Percentiles rank a stretch among this genome's conserved stretches.
Evolutionary conservation across 1,139 yeast species (phyloP).

Genomic region (Suhomyces chickasaworum): DNA sequence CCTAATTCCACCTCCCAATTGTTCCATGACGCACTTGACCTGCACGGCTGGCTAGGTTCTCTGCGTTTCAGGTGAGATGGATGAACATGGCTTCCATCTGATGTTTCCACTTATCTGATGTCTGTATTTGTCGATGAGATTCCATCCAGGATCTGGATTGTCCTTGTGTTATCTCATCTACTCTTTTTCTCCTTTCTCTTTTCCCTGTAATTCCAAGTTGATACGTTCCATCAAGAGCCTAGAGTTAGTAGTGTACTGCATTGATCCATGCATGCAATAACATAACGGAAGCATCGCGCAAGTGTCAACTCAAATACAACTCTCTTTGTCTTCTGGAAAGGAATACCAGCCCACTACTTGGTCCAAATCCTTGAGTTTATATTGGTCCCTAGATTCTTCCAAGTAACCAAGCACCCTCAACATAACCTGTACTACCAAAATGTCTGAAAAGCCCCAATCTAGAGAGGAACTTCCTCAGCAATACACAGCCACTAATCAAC

Average conservation of each 20-base stretch:
- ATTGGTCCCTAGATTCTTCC: neutral
- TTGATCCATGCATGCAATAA: slow-evolving; percentile 2
- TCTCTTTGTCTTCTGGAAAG: slow-evolving; percentile 2
- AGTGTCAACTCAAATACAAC: neutral
- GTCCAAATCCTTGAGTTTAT: neutral
- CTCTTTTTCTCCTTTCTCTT: neutral
- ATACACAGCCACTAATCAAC: neutral
- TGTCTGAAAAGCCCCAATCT: slow-evolving; percentile 5
- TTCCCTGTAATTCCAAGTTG: neutral
- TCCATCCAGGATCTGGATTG: no score
- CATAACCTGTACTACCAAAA: neutral
- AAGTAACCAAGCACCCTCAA: neutral
- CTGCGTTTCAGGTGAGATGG: neutral
- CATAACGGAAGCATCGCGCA: slow-evolving; percentile 7
- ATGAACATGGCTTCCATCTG: neutral
- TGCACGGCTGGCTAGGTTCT: slow-evolving; percentile 1
- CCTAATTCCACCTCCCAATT: neutral
- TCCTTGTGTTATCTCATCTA: no score
- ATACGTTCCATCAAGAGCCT: slow-evolving; percentile 7
- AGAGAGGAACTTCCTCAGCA: neutral
- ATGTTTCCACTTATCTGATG: no score
- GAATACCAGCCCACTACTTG: neutral
- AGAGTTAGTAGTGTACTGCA: slow-evolving; percentile 8
- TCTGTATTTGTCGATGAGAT: no score
- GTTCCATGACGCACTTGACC: neutral